Percentiles rank a stretch among this genome's conserved stretches.
Evolutionary conservation across 2,329 filamentous ascomycete genomes (phyloP).

Genomic region (Colletotrichum kahawae): DNA sequence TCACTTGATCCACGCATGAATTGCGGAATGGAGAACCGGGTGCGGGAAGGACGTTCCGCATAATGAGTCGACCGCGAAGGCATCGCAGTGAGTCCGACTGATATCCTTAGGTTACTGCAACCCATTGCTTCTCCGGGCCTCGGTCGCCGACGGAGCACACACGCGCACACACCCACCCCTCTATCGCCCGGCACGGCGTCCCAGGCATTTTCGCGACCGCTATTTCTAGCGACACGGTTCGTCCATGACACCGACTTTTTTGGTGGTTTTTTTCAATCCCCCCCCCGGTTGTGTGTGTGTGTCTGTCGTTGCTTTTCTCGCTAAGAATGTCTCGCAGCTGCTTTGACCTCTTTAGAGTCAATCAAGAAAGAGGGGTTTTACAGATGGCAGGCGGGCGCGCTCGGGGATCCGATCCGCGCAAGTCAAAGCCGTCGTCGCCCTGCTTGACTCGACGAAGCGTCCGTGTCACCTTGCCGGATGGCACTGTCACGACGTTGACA

Average conservation of each 20-base stretch:
- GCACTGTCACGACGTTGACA: constrained; percentile 14
- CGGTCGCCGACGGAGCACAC: neutral
- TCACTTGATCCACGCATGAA: neutral
- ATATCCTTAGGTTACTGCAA: neutral
- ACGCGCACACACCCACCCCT: neutral
- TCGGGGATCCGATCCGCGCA: neutral
- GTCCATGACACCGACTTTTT: neutral
- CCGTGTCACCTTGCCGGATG: constrained; percentile 1
- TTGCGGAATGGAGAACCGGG: neutral
- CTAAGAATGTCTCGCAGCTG: constrained; percentile 10
- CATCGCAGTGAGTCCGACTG: neutral
- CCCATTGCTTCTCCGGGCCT: constrained; percentile 1
- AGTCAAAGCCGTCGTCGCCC: neutral
- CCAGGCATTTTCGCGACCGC: neutral
- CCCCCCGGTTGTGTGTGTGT: neutral
- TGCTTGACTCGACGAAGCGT: constrained; percentile 12
- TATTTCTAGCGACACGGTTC: neutral
- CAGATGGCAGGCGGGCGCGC: neutral
- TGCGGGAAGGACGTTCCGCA: neutral
- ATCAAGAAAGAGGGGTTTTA: neutral
- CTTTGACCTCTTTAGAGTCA: neutral
- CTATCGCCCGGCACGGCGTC: neutral
- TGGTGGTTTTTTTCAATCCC: neutral
- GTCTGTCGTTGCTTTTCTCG: constrained; percentile 7
- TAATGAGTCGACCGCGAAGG: neutral